Percentiles rank a stretch among this genome's conserved stretches.
Conservation (phyloP, 1,284 basidiomycete genomes). For the Neonothopanus nambi region DNA sequence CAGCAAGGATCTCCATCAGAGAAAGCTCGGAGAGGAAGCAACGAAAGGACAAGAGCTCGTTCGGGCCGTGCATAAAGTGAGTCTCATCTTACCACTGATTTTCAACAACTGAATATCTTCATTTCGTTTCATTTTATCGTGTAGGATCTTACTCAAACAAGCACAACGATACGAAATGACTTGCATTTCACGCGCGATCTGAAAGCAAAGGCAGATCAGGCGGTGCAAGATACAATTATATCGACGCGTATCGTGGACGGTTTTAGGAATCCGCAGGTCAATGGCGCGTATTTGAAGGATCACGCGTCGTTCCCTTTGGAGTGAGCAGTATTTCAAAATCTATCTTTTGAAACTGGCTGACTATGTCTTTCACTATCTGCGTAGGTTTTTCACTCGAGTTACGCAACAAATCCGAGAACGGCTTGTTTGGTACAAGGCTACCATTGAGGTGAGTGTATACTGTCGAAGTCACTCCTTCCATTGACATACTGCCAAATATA, state of each 20-base stretch:
- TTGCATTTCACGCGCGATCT: slow-evolving; percentile 65
- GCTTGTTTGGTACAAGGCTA: slow-evolving; percentile 74
- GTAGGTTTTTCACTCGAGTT: slow-evolving; percentile 72
- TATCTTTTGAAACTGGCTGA: slow-evolving; percentile 2
- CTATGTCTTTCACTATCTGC: too few relatives aligned
- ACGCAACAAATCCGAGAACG: slow-evolving; percentile 71
- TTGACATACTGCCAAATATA: too few relatives aligned
- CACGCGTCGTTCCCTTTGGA: slow-evolving; percentile 82
- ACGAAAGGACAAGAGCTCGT: slow-evolving; percentile 71
- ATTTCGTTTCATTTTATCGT: too few relatives aligned
- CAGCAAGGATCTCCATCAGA: slow-evolving; percentile 72
- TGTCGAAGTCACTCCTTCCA: not conserved
- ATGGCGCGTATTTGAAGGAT: slow-evolving; percentile 67
- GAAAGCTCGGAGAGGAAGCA: slow-evolving; percentile 74
- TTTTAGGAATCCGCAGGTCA: slow-evolving; percentile 69
- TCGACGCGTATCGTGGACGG: slow-evolving; percentile 75
- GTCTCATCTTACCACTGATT: slow-evolving; percentile 13
- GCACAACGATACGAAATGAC: slow-evolving; percentile 68
- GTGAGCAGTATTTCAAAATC: slow-evolving; percentile 40
- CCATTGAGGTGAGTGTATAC: slow-evolving; percentile 62
- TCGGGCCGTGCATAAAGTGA: slow-evolving; percentile 64
- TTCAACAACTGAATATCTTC: not conserved
- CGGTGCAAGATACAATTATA: slow-evolving; percentile 74
- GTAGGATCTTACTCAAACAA: slow-evolving; percentile 65
- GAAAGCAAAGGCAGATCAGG: slow-evolving; percentile 71